A percentile compares a stretch with the other conserved stretches of the same genome.
Evolutionary conservation across 129 eudicot genomes (phyloP).

Genomic region (Flaveria bidentis): DNA sequence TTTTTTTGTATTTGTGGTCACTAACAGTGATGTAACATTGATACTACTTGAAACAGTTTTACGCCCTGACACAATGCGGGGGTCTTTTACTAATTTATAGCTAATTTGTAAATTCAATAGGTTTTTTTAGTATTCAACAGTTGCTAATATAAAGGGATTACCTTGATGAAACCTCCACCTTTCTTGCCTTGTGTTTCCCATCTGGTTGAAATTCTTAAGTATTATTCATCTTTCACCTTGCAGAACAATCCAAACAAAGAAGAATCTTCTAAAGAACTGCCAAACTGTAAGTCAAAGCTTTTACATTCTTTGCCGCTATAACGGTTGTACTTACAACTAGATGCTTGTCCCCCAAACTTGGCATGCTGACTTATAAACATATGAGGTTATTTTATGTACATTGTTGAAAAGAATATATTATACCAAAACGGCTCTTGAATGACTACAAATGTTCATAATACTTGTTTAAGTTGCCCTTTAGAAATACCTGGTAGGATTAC

Average conservation of each 20-base stretch:
- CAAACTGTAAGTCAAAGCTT: slow-evolving; percentile 54
- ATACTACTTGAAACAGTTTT: no score
- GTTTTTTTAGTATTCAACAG: not conserved
- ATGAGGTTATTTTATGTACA: slow-evolving; percentile 21
- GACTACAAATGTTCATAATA: slow-evolving; percentile 29
- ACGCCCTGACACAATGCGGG: no score
- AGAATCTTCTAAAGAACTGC: slow-evolving; percentile 31
- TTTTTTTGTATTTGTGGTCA: no score
- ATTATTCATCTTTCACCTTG: slow-evolving; percentile 40
- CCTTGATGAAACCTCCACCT: slow-evolving; percentile 61
- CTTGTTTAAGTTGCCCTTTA: slow-evolving; percentile 27
- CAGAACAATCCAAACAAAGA: slow-evolving; percentile 39
- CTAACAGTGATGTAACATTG: no score
- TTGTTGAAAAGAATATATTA: not conserved
- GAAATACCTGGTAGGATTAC: not conserved
- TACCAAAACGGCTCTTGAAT: slow-evolving; percentile 29
- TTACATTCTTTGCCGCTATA: slow-evolving; percentile 40
- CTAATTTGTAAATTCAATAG: not conserved
- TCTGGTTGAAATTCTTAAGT: slow-evolving; percentile 34
- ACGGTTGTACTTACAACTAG: slow-evolving; percentile 53
- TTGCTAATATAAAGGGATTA: slow-evolving; percentile 26
- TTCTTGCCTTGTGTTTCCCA: slow-evolving; percentile 71
- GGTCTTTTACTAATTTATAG: not conserved
- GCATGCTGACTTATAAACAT: slow-evolving; percentile 30
- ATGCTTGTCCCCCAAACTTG: slow-evolving; percentile 58